Evolutionary conservation across 2,329 filamentous ascomycete genomes (phyloP).

Genomic region (Botrytis cinerea): DNA sequence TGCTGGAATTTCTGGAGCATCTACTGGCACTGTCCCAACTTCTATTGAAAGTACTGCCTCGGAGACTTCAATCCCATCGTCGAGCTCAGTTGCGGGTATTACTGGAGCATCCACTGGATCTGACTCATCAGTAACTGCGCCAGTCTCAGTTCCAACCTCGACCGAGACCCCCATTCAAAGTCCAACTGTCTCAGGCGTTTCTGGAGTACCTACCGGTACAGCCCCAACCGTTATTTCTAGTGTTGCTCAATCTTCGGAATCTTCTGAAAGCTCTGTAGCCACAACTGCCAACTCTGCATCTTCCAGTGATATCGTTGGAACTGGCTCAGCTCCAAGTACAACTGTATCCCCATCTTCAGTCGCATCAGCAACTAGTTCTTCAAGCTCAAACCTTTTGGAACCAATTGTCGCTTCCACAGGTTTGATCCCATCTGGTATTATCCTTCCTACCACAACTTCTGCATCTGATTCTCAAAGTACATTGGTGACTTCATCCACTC

Average conservation of each 20-base stretch:
- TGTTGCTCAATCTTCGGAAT: background rate
- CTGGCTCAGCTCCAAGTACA: constrained; percentile 7
- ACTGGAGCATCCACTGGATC: constrained; percentile 6
- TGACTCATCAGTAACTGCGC: background rate
- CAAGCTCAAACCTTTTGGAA: constrained; percentile 19
- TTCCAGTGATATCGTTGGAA: constrained; percentile 1
- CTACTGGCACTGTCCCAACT: background rate
- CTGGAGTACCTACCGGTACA: constrained; percentile 10
- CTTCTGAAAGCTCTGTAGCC: background rate
- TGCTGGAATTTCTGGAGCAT: background rate
- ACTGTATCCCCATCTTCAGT: constrained; percentile 2
- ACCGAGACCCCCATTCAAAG: background rate
- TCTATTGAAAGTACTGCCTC: background rate
- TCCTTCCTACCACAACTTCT: constrained; percentile 27
- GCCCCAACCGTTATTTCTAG: constrained; percentile 3
- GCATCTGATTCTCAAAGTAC: constrained; percentile 4
- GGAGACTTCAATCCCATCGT: background rate
- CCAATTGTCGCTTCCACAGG: constrained; percentile 27
- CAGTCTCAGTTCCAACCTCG: background rate
- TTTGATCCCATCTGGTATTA: constrained; percentile 21
- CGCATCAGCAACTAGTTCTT: constrained; percentile 5
- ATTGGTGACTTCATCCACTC: constrained; percentile 20
- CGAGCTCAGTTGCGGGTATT: background rate
- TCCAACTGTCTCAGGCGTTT: background rate
- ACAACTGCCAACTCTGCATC: background rate